Evolutionary conservation across 805 yeast species (phyloP), one percentile per base, ranked within the genome.

Genomic region (Ogataea siamensis): DNA sequence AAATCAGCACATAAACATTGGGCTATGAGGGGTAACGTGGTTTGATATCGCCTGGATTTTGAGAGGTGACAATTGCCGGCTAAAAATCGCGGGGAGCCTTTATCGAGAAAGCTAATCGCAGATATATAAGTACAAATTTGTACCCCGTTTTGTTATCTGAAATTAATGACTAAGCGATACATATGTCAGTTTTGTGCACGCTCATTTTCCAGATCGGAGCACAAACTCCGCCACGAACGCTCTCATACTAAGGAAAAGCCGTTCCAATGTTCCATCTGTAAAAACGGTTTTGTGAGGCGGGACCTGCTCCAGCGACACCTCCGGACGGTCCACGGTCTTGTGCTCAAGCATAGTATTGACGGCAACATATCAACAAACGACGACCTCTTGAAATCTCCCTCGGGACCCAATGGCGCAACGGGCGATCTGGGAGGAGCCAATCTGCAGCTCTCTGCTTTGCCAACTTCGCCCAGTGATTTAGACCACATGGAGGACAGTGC

Each of bases 171-270:
- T 73, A 52, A 82, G 49, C 78, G 83, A 51, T 84, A 83, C 59
- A 74, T 82, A 26, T 85, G 95, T 62, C 78, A 84, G 5, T 84
- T 76, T 55, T 85, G 95, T 52, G 85, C 88, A 21, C 68, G 89
- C 46, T 82, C 87, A 5, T 84, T 84, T 54, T 77, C 87, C n/a
- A 65, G 93, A 35, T 75, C 84, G 8, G 93, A 84, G 57, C 93
- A 84, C 58, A 74, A 82, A 49, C 76, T 81, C 28, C 72, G 93
- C 33, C 93, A 84, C 52, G 91, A 84, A 58, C 63, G 89, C 18
- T 79, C 87, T 1, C 93, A 84, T 55, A 83, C 88, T 10, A 83
- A 83, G 51, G 87, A 80, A 52, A 78, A 87, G 46, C 94, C 94
- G 1, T 85, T 82, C 62, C 78, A 77, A 42, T 85, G 95, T 52